Evolutionary conservation across 768 basidiomycete genomes (phyloP).

Genomic region (Termitomyces sp.): DNA sequence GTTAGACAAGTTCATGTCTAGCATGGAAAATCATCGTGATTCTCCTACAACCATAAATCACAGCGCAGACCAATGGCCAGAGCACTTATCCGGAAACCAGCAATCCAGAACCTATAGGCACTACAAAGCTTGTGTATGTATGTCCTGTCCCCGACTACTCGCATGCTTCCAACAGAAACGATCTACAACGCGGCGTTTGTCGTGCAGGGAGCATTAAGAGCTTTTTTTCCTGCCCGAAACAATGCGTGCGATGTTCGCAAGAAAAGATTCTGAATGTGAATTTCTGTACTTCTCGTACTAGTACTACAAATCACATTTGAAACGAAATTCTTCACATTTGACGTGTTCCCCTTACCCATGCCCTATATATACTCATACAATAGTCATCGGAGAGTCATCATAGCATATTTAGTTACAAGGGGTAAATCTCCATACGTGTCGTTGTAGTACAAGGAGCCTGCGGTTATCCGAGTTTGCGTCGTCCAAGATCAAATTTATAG

Average conservation of each 20-base stretch:
- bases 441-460: background rate
- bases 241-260: constrained; percentile 13
- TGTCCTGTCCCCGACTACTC: constrained; percentile 7
- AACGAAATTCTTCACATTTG: background rate
- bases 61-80: background rate
- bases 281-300: background rate
- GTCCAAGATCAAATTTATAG: too few species aligned
- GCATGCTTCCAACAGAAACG: constrained; percentile 6
- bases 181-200: constrained; percentile 13
- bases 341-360: background rate
- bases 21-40: constrained; percentile 5
- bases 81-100: background rate
- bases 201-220: constrained; percentile 5
- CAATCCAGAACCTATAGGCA: background rate
- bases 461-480: too few species aligned
- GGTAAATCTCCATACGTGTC: background rate
- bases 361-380: background rate
- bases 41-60: background rate
- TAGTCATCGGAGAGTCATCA: background rate
- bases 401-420: background rate
- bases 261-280: constrained; percentile 13
- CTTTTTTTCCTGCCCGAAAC: constrained; percentile 12
- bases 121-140: background rate
- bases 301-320: background rate
- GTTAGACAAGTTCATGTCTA: constrained; percentile 12